A percentile compares a stretch with the other conserved stretches of the same genome.
Conservation (phyloP, 331 rosid species). For the Malus hybrid region DNA sequence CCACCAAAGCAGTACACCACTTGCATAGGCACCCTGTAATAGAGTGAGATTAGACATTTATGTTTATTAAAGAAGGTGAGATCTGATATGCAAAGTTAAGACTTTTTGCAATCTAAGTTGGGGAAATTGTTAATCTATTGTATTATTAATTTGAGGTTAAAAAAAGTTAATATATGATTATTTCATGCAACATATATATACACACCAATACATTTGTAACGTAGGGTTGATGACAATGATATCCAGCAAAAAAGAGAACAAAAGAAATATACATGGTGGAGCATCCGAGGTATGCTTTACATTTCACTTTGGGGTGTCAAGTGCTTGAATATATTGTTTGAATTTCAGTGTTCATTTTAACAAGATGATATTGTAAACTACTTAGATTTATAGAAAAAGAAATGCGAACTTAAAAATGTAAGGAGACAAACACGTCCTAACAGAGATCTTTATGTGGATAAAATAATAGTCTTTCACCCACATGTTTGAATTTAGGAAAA, state of each 20-base stretch:
- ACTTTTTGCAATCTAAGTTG: not conserved
- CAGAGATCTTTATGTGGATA: no score
- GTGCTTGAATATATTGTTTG: no score
- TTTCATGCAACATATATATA: not conserved
- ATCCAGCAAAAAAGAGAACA: not conserved
- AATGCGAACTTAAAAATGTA: no score
- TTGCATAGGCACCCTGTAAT: no score
- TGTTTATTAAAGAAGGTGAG: not conserved
- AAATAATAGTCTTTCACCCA: no score
- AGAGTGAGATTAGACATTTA: no score
- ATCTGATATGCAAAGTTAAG: not conserved
- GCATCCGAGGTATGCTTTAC: conserved; percentile 6
- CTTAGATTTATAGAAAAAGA: no score
- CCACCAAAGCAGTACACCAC: no score
- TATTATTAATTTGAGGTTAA: not conserved
- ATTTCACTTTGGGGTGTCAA: not conserved
- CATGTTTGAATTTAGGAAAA: no score
- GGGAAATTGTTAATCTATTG: not conserved
- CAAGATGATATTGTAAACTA: no score
- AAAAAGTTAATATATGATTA: not conserved
- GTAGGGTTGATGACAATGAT: not conserved
- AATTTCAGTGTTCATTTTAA: no score
- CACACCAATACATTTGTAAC: not conserved
- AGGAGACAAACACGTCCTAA: no score
- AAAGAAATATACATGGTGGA: not conserved